Evolutionary conservation across 768 basidiomycete species (phyloP).

Genomic region (Gloeopeniophorella convolvens): DNA sequence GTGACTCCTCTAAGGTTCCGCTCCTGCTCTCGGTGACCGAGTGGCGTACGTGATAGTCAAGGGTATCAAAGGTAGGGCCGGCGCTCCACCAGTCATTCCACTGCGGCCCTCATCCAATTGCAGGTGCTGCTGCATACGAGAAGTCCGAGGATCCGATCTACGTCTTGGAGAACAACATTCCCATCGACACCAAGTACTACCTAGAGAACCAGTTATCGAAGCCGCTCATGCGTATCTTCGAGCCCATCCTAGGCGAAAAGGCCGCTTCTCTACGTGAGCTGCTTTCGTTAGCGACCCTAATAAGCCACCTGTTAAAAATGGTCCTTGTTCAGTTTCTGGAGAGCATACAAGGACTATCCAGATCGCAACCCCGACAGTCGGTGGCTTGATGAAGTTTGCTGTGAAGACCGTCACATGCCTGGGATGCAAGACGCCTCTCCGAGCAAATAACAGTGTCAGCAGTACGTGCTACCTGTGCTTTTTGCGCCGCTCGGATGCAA

Average conservation of each 20-base stretch:
- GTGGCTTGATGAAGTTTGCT: constrained; percentile 98
- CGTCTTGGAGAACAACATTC: constrained; percentile 95
- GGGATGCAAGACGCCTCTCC: constrained; percentile 88
- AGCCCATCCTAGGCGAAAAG: constrained; percentile 93
- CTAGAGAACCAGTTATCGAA: constrained; percentile 97
- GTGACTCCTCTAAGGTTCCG: constrained; percentile 84
- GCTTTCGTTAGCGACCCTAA: not conserved
- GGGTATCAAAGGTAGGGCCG: constrained; percentile 70
- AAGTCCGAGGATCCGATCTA: constrained; percentile 98
- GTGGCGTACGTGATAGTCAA: constrained; percentile 99
- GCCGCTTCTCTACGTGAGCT: constrained; percentile 72
- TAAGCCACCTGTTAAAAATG: constrained; percentile 3
- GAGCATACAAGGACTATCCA: constrained; percentile 95
- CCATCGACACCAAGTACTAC: constrained; percentile 97
- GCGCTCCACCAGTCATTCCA: not conserved
- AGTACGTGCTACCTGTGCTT: constrained; percentile 36
- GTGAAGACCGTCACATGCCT: constrained; percentile 94
- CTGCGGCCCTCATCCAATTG: not conserved
- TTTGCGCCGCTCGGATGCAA: not conserved
- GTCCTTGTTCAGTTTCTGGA: constrained; percentile 64
- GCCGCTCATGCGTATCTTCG: constrained; percentile 95
- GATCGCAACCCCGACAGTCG: constrained; percentile 93
- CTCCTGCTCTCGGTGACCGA: constrained; percentile 95
- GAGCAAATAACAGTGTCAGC: constrained; percentile 65
- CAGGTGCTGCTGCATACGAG: constrained; percentile 95